Conservation (phyloP, 139 green algal genomes). For the Ettlia oleoabundans region DNA sequence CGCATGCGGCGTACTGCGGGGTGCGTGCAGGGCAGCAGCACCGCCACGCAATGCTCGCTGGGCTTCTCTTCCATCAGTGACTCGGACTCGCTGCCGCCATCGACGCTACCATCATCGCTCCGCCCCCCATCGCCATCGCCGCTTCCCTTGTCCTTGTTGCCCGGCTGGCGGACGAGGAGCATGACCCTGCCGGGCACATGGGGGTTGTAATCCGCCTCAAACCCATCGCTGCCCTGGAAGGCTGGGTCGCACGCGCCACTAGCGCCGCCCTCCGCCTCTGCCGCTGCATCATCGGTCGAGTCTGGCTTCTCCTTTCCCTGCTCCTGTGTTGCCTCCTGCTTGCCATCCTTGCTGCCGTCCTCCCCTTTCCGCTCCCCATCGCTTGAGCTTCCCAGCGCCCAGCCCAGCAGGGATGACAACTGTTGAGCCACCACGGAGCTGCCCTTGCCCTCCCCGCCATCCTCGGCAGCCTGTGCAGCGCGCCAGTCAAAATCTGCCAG, state of each 20-base stretch:
- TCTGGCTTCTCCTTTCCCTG: neutral
- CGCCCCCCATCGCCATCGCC: neutral
- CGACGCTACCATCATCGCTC: no score
- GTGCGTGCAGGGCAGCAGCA: neutral
- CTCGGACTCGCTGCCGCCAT: no score
- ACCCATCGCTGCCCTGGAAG: slow-evolving; percentile 17
- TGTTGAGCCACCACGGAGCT: neutral
- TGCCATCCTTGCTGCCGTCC: neutral
- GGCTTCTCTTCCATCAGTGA: no score
- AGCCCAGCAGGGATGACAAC: slow-evolving; percentile 4
- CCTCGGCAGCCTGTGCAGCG: neutral
- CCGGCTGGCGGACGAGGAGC: neutral
- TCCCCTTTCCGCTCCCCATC: neutral
- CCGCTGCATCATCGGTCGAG: no score
- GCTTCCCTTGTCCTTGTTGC: neutral
- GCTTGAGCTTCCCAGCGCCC: neutral
- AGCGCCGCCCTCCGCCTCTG: no score
- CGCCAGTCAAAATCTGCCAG: slow-evolving; percentile 42
- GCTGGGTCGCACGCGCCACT: neutral
- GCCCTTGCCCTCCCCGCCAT: neutral
- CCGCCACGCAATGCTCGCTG: no score
- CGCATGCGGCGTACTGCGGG: slow-evolving; percentile 15
- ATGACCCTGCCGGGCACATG: slow-evolving; percentile 7
- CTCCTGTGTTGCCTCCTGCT: neutral
- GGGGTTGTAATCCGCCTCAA: slow-evolving; percentile 17